A percentile compares a stretch with the other conserved stretches of the same genome.
phyloP scores from a whole-genome alignment of 371 early-diverging fungal genomes.

The Rhizopus sp. region DNA sequence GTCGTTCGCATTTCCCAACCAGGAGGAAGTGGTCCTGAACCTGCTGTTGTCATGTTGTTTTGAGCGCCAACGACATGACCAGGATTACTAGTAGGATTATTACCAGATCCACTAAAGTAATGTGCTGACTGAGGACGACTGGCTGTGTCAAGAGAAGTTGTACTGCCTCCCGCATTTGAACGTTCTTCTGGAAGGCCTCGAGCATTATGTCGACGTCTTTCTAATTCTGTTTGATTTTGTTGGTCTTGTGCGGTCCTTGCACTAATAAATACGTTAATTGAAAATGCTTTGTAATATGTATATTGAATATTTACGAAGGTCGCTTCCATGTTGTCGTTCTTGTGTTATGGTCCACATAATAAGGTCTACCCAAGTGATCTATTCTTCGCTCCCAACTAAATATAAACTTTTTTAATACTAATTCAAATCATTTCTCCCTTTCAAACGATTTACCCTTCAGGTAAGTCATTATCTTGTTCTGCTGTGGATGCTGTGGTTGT shows the following conservation, averaged over 20 bases:
- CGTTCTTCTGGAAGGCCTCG: conserved; percentile 76
- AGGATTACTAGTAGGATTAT: conserved; percentile 17
- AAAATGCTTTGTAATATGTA: not conserved
- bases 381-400: conserved; percentile 73
- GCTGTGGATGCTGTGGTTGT: conserved; percentile 18
- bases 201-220: conserved; percentile 77
- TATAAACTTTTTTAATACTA: not conserved
- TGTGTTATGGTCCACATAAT: conserved; percentile 74
- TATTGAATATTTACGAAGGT: conserved; percentile 45
- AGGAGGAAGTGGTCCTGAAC: conserved; percentile 62
- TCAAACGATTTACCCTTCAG: conserved; percentile 57
- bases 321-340: conserved; percentile 75
- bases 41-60: conserved; percentile 63
- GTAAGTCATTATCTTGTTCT: conserved; percentile 57
- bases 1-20: conserved; percentile 71
- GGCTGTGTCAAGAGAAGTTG: conserved; percentile 25
- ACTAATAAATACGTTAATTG: conserved; percentile 12
- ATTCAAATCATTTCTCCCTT: not conserved
- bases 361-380: conserved; percentile 67
- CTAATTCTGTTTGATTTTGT: conserved; percentile 64
- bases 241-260: conserved; percentile 53
- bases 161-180: conserved; percentile 24
- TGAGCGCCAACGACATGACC: conserved; percentile 10
- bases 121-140: conserved; percentile 32
- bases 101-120: conserved; percentile 22